Percentiles rank a stretch among this genome's conserved stretches.
phyloP scores from a whole-genome alignment of 345 rosid species.

The Eucalyptus cloeziana region DNA sequence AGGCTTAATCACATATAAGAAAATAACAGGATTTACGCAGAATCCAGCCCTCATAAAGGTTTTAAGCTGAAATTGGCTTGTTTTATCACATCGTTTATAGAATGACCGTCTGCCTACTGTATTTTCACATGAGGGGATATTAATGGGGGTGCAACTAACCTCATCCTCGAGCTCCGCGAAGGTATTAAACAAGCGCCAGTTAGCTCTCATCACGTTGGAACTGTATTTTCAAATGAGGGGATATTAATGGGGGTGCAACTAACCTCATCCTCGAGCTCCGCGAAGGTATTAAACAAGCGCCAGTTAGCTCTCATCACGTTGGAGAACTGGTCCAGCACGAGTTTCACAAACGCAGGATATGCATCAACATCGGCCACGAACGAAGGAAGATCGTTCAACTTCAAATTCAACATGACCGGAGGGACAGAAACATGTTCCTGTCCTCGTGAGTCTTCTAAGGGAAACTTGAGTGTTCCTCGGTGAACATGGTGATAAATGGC shows the following conservation, averaged over 20 bases:
- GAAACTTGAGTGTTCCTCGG: background rate
- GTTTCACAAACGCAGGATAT: background rate
- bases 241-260: too few relatives aligned
- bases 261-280: too few relatives aligned
- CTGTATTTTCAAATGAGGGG: too few relatives aligned
- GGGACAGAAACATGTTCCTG: background rate
- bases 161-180: background rate
- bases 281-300: too few relatives aligned
- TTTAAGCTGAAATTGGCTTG: background rate
- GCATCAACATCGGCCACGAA: background rate
- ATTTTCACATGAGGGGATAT: background rate
- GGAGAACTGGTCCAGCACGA: background rate
- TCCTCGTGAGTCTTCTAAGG: background rate
- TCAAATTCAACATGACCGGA: background rate
- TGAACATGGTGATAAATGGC: background rate
- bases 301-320: background rate
- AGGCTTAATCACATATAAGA: background rate
- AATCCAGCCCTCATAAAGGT: background rate
- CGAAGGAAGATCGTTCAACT: background rate
- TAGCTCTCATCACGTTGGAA: background rate
- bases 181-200: background rate
- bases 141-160: background rate
- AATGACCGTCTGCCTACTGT: background rate
- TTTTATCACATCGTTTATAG: background rate
- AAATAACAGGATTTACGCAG: background rate